phyloP scores from a whole-genome alignment of 1,284 basidiomycete genomes.

The Boletus semigastroideus region DNA sequence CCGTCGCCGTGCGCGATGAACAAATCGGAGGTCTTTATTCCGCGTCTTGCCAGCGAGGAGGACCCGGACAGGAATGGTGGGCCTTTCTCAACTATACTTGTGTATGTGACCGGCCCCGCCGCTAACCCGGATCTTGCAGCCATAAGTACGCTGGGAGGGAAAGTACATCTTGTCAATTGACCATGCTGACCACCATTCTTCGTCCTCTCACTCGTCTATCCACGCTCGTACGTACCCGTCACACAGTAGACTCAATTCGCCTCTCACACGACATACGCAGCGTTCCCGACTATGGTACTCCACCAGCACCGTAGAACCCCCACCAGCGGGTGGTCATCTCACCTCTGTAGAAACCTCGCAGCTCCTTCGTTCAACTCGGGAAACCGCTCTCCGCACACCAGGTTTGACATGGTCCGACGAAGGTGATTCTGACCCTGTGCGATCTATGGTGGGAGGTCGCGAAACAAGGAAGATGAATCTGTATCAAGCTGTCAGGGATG shows the following conservation, averaged over 20 bases:
- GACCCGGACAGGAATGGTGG: neutral
- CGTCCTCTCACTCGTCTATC: slow-evolving; percentile 22
- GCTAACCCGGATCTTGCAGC: slow-evolving; percentile 31
- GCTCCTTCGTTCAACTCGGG: slow-evolving; percentile 61
- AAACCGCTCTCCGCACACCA: slow-evolving; percentile 68
- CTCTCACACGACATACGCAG: slow-evolving; percentile 7
- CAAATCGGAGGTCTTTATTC: neutral
- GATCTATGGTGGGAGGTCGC: slow-evolving; percentile 63
- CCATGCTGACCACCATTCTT: slow-evolving; percentile 20
- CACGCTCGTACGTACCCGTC: slow-evolving; percentile 19
- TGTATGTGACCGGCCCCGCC: slow-evolving; percentile 4
- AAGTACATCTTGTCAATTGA: slow-evolving; percentile 13
- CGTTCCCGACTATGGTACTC: slow-evolving; percentile 45
- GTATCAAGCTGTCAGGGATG: slow-evolving; percentile 88
- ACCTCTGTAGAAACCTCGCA: slow-evolving; percentile 67
- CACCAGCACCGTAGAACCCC: slow-evolving; percentile 45
- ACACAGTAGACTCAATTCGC: neutral
- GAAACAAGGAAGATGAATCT: slow-evolving; percentile 90
- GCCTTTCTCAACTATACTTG: neutral
- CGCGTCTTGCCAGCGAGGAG: neutral
- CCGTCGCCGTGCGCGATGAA: slow-evolving; percentile 4
- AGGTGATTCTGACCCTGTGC: slow-evolving; percentile 42
- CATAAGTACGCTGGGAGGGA: neutral
- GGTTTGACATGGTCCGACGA: slow-evolving; percentile 72
- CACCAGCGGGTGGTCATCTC: slow-evolving; percentile 72